Evolutionary conservation across 371 early-diverging fungal genomes (phyloP).

Genomic region (Mortierella sp.): DNA sequence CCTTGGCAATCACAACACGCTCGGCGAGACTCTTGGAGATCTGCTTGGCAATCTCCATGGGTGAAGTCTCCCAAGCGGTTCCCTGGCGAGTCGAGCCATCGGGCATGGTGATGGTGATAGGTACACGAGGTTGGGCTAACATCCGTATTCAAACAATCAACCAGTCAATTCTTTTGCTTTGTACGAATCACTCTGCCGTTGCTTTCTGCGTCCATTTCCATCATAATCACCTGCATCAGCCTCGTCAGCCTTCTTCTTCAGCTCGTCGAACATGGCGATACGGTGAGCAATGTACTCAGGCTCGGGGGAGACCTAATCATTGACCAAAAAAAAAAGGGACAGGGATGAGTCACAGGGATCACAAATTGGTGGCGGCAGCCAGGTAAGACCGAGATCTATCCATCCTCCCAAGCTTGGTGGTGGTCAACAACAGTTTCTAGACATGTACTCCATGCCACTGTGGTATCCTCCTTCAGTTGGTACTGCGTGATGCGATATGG

Average conservation of each 20-base stretch:
- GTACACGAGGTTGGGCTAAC: conserved; percentile 82
- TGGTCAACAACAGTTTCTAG: too few species aligned
- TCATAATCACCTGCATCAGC: conserved; percentile 76
- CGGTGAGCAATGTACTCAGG: conserved; percentile 91
- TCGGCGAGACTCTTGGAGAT: conserved; percentile 93
- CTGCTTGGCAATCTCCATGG: conserved; percentile 91
- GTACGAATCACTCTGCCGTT: too few species aligned
- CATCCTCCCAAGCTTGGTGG: too few species aligned
- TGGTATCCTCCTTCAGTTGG: background rate
- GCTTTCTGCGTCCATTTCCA: too few species aligned
- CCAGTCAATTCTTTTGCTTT: too few species aligned
- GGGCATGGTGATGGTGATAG: conserved; percentile 91
- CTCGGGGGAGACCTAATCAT: conserved; percentile 67
- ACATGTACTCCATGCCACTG: background rate
- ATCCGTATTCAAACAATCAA: too few species aligned
- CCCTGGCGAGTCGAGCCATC: conserved; percentile 90
- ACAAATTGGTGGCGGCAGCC: too few species aligned
- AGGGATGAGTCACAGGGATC: background rate
- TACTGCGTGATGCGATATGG: conserved; percentile 5
- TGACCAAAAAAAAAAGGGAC: background rate
- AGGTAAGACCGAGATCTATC: too few species aligned
- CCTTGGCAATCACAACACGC: conserved; percentile 95
- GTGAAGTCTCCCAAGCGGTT: conserved; percentile 96
- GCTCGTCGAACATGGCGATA: conserved; percentile 90
- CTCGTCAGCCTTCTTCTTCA: conserved; percentile 83